These are phyloP conservation scores for Saccharomycopsis phalli DNA, from an alignment of 1,139 yeast genomes.

Conservation along the genomic window DNA sequence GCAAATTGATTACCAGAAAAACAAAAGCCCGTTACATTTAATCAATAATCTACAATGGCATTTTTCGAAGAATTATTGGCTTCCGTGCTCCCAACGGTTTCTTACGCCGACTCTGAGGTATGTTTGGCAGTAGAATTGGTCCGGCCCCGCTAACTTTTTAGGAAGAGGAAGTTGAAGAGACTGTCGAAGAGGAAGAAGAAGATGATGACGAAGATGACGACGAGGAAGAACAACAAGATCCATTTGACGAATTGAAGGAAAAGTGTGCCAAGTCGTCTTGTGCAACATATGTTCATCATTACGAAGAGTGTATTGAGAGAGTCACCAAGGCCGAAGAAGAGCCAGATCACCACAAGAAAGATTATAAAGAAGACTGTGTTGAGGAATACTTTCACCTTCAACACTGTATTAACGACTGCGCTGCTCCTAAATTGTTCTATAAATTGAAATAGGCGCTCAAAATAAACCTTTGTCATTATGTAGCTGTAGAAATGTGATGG, in stretches of 20 bases:
- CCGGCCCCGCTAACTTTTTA: conserved; percentile 18
- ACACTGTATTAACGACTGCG: conserved; percentile 89
- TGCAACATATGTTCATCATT: conserved; percentile 75
- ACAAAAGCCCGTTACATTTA: neutral
- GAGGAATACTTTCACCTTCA: conserved; percentile 97
- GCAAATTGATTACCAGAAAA: conserved; percentile 13
- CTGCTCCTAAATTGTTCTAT: conserved; percentile 83
- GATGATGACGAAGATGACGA: conserved; percentile 74
- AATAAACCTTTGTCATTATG: no score
- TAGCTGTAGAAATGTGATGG: no score
- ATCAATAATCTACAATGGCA: conserved; percentile 13
- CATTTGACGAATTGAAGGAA: conserved; percentile 54
- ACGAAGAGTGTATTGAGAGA: conserved; percentile 90
- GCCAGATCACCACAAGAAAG: conserved; percentile 67
- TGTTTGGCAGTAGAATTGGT: neutral
- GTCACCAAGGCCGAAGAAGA: conserved; percentile 82
- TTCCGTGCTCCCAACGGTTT: conserved; percentile 20
- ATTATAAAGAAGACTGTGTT: conserved; percentile 93
- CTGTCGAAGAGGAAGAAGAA: conserved; percentile 59
- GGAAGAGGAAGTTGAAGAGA: conserved; percentile 29
- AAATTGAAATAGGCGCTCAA: conserved; percentile 71
- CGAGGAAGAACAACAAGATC: conserved; percentile 66
- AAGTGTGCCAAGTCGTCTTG: conserved; percentile 66
- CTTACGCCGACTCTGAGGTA: conserved; percentile 20
- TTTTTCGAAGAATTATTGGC: conserved; percentile 18